These are phyloP conservation scores for Pilaira anomala DNA, from an alignment of 192 early-diverging fungal genomes.

Conservation along the genomic window DNA sequence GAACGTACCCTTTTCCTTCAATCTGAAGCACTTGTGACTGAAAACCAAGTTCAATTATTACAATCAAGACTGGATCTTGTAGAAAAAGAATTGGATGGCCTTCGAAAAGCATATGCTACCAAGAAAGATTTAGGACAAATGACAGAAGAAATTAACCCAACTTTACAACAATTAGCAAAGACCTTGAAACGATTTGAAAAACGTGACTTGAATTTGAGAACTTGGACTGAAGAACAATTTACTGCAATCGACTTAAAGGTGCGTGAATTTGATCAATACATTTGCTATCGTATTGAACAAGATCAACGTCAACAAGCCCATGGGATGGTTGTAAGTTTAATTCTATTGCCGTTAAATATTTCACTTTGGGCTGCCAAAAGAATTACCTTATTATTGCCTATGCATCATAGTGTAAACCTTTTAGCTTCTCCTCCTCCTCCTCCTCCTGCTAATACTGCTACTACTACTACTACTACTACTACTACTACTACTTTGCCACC, in stretches of 20 bases:
- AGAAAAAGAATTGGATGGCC: conserved; percentile 45
- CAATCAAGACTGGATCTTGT: conserved; percentile 44
- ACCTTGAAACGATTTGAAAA: conserved; percentile 54
- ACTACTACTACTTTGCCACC: background rate
- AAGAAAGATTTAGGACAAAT: conserved; percentile 51
- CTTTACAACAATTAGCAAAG: conserved; percentile 50
- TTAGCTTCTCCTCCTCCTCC: background rate
- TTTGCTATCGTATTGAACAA: conserved; percentile 50
- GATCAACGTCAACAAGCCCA: conserved; percentile 42
- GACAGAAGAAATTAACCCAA: conserved; percentile 47
- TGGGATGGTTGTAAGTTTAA: conserved; percentile 29
- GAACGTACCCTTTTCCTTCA: conserved; percentile 51
- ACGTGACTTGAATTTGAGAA: conserved; percentile 48
- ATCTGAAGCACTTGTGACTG: conserved; percentile 49
- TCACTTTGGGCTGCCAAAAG: conserved; percentile 33
- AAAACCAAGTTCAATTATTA: conserved; percentile 45
- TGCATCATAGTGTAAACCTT: conserved; percentile 17
- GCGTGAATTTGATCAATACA: conserved; percentile 51
- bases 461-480: background rate
- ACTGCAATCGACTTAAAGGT: conserved; percentile 48
- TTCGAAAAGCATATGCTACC: conserved; percentile 53
- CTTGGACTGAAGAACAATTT: conserved; percentile 53
- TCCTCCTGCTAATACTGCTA: background rate
- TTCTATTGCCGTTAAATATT: conserved; percentile 55
- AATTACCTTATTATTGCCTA: conserved; percentile 28